phyloP scores from a whole-genome alignment of 75 land plant genomes.

The Chamaecyparis obtusa region DNA sequence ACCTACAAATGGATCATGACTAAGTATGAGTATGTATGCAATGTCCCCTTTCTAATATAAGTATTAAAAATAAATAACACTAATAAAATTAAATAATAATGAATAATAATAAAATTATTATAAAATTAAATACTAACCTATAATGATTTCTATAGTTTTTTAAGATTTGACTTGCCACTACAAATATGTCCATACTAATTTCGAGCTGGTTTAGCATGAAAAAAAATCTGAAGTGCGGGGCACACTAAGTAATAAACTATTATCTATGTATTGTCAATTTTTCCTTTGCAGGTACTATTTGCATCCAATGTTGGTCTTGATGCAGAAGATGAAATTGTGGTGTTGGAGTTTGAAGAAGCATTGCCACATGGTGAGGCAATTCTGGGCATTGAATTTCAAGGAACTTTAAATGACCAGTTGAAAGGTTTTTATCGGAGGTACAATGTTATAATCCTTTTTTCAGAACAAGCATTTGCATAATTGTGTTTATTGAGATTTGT shows the following conservation, averaged over 20 bases:
- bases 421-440: slow-evolving; percentile 96
- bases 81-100: no score
- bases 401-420: slow-evolving; percentile 89
- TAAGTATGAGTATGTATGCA: no score
- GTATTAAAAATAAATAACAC: no score
- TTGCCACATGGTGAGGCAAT: slow-evolving; percentile 65
- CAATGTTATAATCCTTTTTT: not conserved
- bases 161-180: not conserved
- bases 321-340: slow-evolving; percentile 77
- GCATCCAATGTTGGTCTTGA: slow-evolving; percentile 43
- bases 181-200: not conserved
- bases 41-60: no score
- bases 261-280: not conserved
- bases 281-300: slow-evolving; percentile 40
- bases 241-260: not conserved
- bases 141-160: not conserved
- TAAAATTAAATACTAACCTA: no score
- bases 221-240: not conserved
- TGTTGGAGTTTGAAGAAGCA: slow-evolving; percentile 55
- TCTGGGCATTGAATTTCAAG: slow-evolving; percentile 64
- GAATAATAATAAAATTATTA: no score
- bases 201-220: not conserved
- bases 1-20: no score
- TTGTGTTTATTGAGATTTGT: not conserved
- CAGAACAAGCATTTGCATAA: not conserved